These are phyloP conservation scores for Lachancea sp. DNA, from an alignment of 805 yeast species.

Conservation along the genomic window DNA sequence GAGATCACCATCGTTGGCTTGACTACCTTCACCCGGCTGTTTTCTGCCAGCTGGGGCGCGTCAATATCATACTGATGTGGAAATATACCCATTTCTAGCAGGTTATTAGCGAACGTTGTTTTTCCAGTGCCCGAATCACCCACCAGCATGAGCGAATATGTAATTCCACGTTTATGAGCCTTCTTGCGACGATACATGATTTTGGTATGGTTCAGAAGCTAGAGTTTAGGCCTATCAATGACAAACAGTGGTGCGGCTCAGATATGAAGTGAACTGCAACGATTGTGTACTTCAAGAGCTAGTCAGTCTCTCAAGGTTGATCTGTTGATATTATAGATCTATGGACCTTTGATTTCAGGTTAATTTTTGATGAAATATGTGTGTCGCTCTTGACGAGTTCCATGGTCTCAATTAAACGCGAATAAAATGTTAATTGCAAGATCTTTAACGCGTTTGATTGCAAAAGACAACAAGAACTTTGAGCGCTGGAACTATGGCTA, in stretches of 20 bases:
- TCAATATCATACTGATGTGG: constrained; percentile 49
- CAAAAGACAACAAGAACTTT: no score
- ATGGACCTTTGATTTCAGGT: background rate
- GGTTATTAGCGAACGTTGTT: constrained; percentile 64
- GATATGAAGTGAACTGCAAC: background rate
- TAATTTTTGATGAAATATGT: no score
- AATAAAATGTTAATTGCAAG: no score
- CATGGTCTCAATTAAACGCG: no score
- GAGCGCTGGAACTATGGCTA: no score
- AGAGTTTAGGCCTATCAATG: no score
- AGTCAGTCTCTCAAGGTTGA: no score
- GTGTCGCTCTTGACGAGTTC: no score
- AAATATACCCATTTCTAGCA: constrained; percentile 55
- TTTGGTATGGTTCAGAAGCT: background rate
- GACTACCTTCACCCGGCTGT: constrained; percentile 21
- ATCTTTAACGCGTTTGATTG: no score
- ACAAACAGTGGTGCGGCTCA: no score
- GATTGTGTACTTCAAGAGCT: background rate
- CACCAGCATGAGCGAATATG: constrained; percentile 65
- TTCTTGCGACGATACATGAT: constrained; percentile 44
- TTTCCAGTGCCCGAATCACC: constrained; percentile 77
- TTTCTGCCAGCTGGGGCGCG: constrained; percentile 20
- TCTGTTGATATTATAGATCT: background rate
- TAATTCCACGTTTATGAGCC: constrained; percentile 66
- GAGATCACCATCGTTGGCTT: constrained; percentile 39